Evolutionary conservation across 2,329 filamentous ascomycete species (phyloP), one percentile per base, ranked within the genome.

Genomic region (Pseudogymnoascus sp.): DNA sequence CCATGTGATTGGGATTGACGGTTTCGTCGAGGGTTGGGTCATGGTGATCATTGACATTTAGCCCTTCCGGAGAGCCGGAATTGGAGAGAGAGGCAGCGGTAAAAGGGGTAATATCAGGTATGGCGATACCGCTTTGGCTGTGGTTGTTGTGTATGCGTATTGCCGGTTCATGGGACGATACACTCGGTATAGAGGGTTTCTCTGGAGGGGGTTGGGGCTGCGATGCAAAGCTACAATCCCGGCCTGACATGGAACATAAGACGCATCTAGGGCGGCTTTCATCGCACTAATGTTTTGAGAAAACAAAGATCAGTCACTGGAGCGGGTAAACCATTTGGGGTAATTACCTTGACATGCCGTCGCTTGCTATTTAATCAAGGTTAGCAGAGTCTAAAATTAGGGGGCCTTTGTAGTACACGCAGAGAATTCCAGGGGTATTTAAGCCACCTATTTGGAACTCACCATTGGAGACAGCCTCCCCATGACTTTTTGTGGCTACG

Each of bases 1-100:
- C 73, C 68, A 73, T 73, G 64, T 77, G 75, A 34, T 68, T 64
- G 23, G 72, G 59, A 21, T 77, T 76, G 37, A 77, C 65, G 18
- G 61, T 34, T 3, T 67, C 63, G 5, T 69, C 64, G 5, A 57
- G 51, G 51, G n/a, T 34, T 57, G n/a, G 51, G 54, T 10, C n/a
- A 29, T 12, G 5, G 16, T 29, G n/a, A 39, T 23, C 21, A 45
- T 45, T 31, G 11, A 1, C 21, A 61, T 34, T 8, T 21, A 16
- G 16, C 3, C 5, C 1, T 34, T 34, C 26, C 10, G 51, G 10
- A 18, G 2, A 18, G n/a, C 10, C n/a, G 5, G 26, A 18, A 34
- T 4, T 57, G 4, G n/a, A 18, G 5, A 7, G 29, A 57, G 29
- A 18, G 2, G 10, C 5, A n/a, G 26, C 10, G 8, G 29, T 18